These are phyloP conservation scores for Eimeria praecox DNA, from an alignment of 169 alveolate genomes.

Conservation along the genomic window DNA sequence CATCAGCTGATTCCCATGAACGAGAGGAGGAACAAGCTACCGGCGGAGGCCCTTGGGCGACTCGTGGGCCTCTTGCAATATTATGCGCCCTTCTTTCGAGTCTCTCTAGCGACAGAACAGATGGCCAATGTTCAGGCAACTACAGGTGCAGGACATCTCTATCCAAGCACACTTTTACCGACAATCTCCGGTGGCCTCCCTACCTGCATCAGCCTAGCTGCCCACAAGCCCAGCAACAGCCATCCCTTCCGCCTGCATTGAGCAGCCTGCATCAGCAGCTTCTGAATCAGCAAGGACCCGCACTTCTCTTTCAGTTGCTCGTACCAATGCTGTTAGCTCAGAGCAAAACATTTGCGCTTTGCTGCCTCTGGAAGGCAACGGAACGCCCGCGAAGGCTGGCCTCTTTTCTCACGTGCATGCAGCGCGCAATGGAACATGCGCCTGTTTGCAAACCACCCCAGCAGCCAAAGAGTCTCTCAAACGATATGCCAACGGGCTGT, in stretches of 20 bases:
- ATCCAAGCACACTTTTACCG: too few species aligned
- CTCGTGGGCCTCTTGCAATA: constrained; percentile 62
- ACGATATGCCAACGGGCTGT: neutral
- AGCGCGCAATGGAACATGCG: constrained; percentile 59
- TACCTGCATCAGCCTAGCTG: constrained; percentile 56
- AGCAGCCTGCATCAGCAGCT: neutral
- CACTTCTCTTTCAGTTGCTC: constrained; percentile 25
- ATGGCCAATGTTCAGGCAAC: neutral
- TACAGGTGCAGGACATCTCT: too few species aligned
- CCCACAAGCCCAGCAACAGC: constrained; percentile 19
- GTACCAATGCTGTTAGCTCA: constrained; percentile 38
- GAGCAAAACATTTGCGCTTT: constrained; percentile 59
- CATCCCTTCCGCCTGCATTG: constrained; percentile 34
- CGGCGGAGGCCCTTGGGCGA: constrained; percentile 3
- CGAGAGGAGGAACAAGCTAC: neutral
- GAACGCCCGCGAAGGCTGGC: constrained; percentile 68
- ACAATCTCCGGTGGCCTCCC: neutral
- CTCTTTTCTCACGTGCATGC: constrained; percentile 48
- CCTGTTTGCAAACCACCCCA: constrained; percentile 9
- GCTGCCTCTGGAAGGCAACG: constrained; percentile 71
- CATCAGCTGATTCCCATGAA: neutral
- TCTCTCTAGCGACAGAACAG: neutral
- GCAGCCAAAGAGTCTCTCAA: neutral
- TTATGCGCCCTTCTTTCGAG: constrained; percentile 41
- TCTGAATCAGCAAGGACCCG: neutral